These are phyloP conservation scores for Lactarius pseudohatsudake DNA, from an alignment of 768 basidiomycete species.

Conservation along the genomic window DNA sequence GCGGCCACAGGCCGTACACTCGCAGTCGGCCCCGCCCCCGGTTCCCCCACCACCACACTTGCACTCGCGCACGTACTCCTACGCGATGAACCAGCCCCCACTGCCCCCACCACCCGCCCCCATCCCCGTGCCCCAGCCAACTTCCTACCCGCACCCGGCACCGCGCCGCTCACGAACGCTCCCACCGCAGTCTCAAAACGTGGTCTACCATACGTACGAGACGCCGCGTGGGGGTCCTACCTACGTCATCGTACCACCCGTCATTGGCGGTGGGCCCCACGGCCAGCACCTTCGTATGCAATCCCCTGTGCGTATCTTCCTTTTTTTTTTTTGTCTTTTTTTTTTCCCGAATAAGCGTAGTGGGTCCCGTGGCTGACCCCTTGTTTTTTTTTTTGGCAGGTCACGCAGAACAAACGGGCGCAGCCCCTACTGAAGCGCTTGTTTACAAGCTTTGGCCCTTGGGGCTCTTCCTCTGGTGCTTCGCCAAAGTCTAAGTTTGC, in stretches of 20 bases:
- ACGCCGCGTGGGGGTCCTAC: slow-evolving; percentile 16
- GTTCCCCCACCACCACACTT: slow-evolving; percentile 3
- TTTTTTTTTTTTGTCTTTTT: slow-evolving; percentile 2
- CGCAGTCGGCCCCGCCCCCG: neutral
- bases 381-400: slow-evolving; percentile 12
- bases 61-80: slow-evolving; percentile 27
- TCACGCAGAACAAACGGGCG: slow-evolving; percentile 16
- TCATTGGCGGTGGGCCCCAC: neutral
- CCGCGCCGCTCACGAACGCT: slow-evolving; percentile 25
- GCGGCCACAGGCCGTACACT: slow-evolving; percentile 9
- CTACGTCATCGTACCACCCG: slow-evolving; percentile 25
- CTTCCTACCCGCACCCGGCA: neutral
- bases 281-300: slow-evolving; percentile 17
- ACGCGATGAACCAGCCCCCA: slow-evolving; percentile 15
- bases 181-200: slow-evolving; percentile 14
- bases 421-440: slow-evolving; percentile 28
- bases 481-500: slow-evolving; percentile 20
- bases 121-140: slow-evolving; percentile 18
- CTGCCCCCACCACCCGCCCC: slow-evolving; percentile 13
- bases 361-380: slow-evolving; percentile 2
- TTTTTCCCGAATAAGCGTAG: slow-evolving; percentile 1
- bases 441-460: slow-evolving; percentile 22
- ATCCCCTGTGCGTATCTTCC: slow-evolving; percentile 12
- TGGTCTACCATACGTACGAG: slow-evolving; percentile 22
- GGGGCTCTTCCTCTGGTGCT: slow-evolving; percentile 18